Evolutionary conservation across 306 rosid genomes (phyloP).

Genomic region (Quillaja saponaria): DNA sequence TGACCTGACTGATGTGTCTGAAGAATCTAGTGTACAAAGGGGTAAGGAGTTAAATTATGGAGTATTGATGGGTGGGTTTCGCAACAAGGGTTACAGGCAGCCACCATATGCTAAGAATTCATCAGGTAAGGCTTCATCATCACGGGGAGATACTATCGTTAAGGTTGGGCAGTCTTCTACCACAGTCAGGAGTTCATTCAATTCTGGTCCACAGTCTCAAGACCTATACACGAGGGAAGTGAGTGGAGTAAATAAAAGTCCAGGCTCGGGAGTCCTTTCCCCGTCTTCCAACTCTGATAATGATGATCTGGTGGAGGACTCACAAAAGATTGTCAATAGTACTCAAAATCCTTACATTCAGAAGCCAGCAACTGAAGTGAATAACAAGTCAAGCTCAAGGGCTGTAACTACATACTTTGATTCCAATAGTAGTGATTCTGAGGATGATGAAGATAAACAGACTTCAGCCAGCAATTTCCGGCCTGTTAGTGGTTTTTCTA

Average conservation of each 20-base stretch:
- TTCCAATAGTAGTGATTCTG: constrained; percentile 51
- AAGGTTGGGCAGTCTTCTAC: constrained; percentile 48
- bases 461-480: constrained; percentile 33
- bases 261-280: constrained; percentile 7
- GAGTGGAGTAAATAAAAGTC: constrained; percentile 36
- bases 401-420: constrained; percentile 45
- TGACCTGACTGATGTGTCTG: constrained; percentile 19
- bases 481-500: constrained; percentile 52
- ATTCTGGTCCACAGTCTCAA: constrained; percentile 42
- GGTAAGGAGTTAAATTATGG: constrained; percentile 56
- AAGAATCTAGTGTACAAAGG: constrained; percentile 39
- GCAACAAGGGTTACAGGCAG: constrained; percentile 57
- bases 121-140: constrained; percentile 35
- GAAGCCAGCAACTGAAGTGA: constrained; percentile 37
- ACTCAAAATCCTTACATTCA: constrained; percentile 30
- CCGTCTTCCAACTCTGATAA: neutral
- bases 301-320: constrained; percentile 2
- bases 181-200: constrained; percentile 35
- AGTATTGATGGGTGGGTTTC: constrained; percentile 76
- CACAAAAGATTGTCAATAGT: constrained; percentile 33
- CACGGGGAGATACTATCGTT: constrained; percentile 30
- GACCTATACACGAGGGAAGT: constrained; percentile 37
- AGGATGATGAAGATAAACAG: constrained; percentile 50
- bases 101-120: constrained; percentile 49
- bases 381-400: constrained; percentile 46